Percentiles rank a stretch among this genome's conserved stretches.
Conservation (phyloP, 2,329 filamentous ascomycete genomes). For the Colletotrichum truncatum region DNA sequence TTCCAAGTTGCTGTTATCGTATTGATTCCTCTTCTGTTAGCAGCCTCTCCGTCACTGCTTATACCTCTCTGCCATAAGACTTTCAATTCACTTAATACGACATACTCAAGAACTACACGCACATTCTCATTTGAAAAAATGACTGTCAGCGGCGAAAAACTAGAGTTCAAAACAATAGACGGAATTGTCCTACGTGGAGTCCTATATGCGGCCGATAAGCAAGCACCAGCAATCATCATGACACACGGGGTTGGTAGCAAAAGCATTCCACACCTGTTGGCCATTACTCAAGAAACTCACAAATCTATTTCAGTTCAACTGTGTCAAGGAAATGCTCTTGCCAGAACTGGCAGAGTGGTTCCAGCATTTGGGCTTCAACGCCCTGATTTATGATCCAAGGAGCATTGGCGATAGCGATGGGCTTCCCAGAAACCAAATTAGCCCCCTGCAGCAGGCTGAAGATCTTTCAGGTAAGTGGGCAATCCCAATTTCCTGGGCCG, state of each 20-base stretch:
- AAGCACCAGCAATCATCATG: neutral
- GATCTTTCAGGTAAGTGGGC: neutral
- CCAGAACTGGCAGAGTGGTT: constrained; percentile 43
- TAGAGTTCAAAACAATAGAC: neutral
- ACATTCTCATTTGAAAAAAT: no score
- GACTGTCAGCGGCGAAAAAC: no score
- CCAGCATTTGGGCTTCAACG: constrained; percentile 43
- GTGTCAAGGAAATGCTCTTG: constrained; percentile 42
- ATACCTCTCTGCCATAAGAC: neutral
- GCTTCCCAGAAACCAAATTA: constrained; percentile 45
- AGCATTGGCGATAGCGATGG: constrained; percentile 47
- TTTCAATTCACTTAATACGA: no score
- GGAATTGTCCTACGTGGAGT: neutral
- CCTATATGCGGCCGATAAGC: neutral
- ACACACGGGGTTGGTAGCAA: neutral
- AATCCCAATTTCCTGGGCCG: neutral
- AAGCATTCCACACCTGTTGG: neutral
- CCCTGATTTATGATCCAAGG: constrained; percentile 47
- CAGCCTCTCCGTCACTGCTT: no score
- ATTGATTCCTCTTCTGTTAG: no score
- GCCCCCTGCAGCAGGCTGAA: constrained; percentile 40
- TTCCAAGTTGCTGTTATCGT: no score
- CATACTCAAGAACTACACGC: no score
- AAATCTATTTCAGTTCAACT: neutral
- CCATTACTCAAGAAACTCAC: neutral